These are phyloP conservation scores for Ascochyta koolunga DNA, from an alignment of 2,329 filamentous ascomycete species.

Conservation along the genomic window DNA sequence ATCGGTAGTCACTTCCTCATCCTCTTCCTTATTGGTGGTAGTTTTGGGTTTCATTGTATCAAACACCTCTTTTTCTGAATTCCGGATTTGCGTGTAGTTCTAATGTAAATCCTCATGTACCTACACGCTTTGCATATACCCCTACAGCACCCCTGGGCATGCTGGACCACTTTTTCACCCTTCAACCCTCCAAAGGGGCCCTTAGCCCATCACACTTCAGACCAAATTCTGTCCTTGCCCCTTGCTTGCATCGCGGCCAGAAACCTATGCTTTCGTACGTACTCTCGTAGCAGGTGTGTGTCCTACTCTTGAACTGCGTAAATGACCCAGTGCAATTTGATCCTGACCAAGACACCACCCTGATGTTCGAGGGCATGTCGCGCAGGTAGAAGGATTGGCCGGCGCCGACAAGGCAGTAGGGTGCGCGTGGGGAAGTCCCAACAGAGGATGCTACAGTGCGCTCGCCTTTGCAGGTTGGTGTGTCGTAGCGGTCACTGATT, in stretches of 20 bases:
- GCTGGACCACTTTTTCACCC: no score
- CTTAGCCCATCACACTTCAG: not conserved
- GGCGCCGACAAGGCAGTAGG: not conserved
- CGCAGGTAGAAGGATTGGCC: not conserved
- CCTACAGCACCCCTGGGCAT: no score
- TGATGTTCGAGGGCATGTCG: not conserved
- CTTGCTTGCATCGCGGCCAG: not conserved
- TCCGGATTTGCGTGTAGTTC: not conserved
- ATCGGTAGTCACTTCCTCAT: slow-evolving; percentile 1
- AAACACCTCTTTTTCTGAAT: not conserved
- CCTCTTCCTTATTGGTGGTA: not conserved
- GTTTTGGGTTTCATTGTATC: not conserved
- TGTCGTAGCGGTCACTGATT: not conserved
- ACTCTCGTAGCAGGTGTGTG: not conserved
- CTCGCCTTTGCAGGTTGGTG: not conserved
- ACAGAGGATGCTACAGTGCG: not conserved
- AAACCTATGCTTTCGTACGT: not conserved
- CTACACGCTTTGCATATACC: no score
- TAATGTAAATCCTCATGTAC: not conserved
- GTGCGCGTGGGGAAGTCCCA: not conserved
- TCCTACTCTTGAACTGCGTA: not conserved
- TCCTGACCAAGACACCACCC: not conserved
- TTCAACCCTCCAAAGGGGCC: not conserved
- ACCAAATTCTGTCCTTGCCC: not conserved
- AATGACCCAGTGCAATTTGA: not conserved